phyloP scores from a whole-genome alignment of 345 rosid species.

The Raphanus raphanistrum region DNA sequence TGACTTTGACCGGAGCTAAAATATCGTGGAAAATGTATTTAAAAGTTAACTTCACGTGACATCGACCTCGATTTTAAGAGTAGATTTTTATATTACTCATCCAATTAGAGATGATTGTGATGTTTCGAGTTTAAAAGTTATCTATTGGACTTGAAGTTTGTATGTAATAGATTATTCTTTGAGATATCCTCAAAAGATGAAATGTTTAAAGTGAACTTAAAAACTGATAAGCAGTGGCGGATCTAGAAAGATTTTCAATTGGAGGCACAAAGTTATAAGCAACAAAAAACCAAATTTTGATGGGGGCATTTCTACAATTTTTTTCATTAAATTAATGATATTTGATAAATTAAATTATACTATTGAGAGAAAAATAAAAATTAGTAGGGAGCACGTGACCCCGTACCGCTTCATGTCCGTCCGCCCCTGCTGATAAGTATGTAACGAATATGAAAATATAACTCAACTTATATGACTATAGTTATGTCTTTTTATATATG shows the following conservation, averaged over 20 bases:
- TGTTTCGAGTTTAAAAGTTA: neutral
- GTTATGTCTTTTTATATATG: neutral
- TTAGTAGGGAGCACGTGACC: too few relatives aligned
- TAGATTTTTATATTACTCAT: neutral
- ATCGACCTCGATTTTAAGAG: neutral
- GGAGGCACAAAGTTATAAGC: too few relatives aligned
- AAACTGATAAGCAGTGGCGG: neutral
- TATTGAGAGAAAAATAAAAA: too few relatives aligned
- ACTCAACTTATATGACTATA: neutral
- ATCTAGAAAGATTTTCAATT: too few relatives aligned
- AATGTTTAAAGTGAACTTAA: neutral
- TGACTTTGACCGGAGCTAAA: conserved; percentile 16
- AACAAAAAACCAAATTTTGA: too few relatives aligned
- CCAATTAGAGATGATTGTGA: neutral
- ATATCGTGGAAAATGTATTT: neutral
- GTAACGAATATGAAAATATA: neutral
- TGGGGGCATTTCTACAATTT: too few relatives aligned
- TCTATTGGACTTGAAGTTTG: neutral
- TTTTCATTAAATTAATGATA: too few relatives aligned
- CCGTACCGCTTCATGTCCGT: too few relatives aligned
- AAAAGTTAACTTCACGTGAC: neutral
- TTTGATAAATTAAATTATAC: too few relatives aligned
- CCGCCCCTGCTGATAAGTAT: neutral
- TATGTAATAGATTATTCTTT: neutral
- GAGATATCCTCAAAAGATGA: neutral